Evolutionary conservation across 2,329 filamentous ascomycete genomes (phyloP).

Genomic region (Cryphonectria japonica): DNA sequence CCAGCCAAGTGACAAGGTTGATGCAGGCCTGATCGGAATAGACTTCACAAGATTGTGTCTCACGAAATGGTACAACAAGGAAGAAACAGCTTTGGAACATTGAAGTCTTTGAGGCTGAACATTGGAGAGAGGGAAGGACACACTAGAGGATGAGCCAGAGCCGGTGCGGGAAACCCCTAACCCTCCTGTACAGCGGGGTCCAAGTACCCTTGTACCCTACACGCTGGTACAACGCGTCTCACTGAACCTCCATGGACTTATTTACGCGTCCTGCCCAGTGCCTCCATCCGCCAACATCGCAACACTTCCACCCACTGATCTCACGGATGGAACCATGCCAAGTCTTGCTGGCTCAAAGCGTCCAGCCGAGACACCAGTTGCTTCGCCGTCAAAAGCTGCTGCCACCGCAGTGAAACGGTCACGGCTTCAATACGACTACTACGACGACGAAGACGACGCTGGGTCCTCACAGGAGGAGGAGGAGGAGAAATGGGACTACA

Average conservation of each 20-base stretch:
- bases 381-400: conserved; percentile 26
- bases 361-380: conserved; percentile 17
- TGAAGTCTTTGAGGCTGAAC: neutral
- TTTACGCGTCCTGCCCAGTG: neutral
- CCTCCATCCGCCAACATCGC: neutral
- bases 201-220: neutral
- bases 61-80: neutral
- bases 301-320: neutral
- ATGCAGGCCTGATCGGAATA: neutral
- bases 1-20: neutral
- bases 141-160: neutral
- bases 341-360: conserved; percentile 23
- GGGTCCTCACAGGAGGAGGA: conserved; percentile 6
- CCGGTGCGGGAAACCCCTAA: neutral
- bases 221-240: neutral
- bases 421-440: conserved; percentile 26
- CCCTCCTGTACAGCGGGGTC: neutral
- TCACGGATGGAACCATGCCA: neutral
- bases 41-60: neutral
- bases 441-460: conserved; percentile 23
- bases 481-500: conserved; percentile 11
- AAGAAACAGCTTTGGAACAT: neutral
- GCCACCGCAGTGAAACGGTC: conserved; percentile 19
- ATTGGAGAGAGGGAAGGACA: neutral
- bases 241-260: neutral